Conservation (phyloP, 257 asterid species). For the Solanum acaule region DNA sequence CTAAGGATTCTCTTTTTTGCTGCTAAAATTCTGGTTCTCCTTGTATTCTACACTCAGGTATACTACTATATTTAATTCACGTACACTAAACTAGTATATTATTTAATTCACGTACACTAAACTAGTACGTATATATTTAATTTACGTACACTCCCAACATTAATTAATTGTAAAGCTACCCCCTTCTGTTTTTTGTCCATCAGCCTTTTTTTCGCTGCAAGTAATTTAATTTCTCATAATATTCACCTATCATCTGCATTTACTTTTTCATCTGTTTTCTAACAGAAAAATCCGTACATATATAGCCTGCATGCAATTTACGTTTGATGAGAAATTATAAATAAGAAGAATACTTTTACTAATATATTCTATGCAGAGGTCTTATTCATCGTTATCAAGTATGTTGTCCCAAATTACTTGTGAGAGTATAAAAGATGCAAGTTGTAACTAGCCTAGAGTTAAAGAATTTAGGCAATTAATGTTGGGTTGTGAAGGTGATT, state of each 20-base stretch:
- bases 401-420: neutral
- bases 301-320: too few species aligned
- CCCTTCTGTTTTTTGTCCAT: neutral
- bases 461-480: neutral
- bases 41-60: conserved; percentile 63
- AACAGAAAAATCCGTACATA: neutral
- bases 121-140: neutral
- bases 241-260: neutral
- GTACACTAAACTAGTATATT: neutral
- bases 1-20: conserved; percentile 32
- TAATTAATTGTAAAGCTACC: neutral
- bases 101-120: neutral
- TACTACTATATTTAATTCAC: neutral
- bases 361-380: too few species aligned
- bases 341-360: neutral
- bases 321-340: neutral
- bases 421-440: neutral
- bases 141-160: neutral
- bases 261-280: neutral
- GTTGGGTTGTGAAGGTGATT: too few species aligned
- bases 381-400: neutral
- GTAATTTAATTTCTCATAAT: neutral
- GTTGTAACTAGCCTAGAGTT: neutral
- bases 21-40: conserved; percentile 33
- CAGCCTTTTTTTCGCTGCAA: neutral